Base-by-base conservation (phyloP, 2,329 filamentous ascomycete genomes). In the Neofusicoccum sp. region DNA sequence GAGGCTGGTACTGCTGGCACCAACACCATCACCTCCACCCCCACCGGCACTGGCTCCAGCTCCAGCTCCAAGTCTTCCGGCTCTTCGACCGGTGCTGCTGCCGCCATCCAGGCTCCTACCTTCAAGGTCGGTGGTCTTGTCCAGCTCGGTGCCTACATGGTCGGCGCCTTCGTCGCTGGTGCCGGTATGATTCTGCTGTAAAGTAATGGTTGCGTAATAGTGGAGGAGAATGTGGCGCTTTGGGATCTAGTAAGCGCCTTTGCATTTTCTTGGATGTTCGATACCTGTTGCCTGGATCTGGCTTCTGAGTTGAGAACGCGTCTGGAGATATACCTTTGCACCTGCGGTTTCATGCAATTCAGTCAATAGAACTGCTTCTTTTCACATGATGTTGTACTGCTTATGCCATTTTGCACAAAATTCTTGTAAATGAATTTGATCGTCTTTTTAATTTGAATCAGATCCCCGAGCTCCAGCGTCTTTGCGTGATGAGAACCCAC, bases 1-100 rank as follows among this genome's bases (percentile, higher is more conserved):
- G 81, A 85, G 65, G 90, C 89, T 62, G 88, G 86, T 68, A 78
- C 84, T 33, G 80, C 80, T 62, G 85, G 85, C 34, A 82, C 82
- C 56, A 84, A 84, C 57, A 79, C 76, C 34, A 84, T 87, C 59
- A 79, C 79, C n/a, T 71, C 71, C 40, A 70, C 71, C 6, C 79
- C 82, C 14, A 79, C 77, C 47, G 77, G 71, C 36, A 67, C 66
- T 43, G 65, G 68, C 43, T 65, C 68, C 61, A 64, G 57, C 44
- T 66, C 68, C 43, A 65, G 68, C 63, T 63, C 60, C 49, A 68
- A 68, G 30, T 63, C 64, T 48, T 63, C 64, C 48, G 26, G 64
- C 51, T 16, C 51, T 14, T 56, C 51, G n/a, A 56, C 51, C 59
- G 73, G 70, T 64, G 78, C 77, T 61, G 76, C 78, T 24, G 73